Conservation (phyloP, 331 rosid species). For the Saraca asoca region DNA sequence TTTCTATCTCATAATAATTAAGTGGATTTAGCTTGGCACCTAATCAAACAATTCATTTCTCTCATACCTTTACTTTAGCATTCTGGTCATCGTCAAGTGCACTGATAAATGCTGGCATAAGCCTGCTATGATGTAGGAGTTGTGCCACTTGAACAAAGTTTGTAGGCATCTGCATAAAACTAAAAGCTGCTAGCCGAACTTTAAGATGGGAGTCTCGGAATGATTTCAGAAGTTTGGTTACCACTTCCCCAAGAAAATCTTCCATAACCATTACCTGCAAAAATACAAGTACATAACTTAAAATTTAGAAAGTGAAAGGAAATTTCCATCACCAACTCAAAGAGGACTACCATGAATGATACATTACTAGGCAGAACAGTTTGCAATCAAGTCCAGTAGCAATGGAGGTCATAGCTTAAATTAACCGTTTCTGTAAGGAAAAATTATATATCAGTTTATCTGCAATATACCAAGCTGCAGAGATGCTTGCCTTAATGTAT, state of each 20-base stretch:
- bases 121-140: constrained; percentile 39
- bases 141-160: constrained; percentile 39
- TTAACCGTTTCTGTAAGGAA: not conserved
- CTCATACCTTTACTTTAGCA: constrained; percentile 42
- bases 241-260: constrained; percentile 35
- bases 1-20: not conserved
- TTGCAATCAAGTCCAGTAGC: not conserved
- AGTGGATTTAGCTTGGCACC: not conserved
- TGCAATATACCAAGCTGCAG: not conserved
- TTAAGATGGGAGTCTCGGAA: constrained; percentile 43
- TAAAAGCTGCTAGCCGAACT: constrained; percentile 50
- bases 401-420: not conserved
- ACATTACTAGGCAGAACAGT: not conserved
- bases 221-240: constrained; percentile 38
- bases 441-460: not conserved
- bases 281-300: not conserved
- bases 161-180: constrained; percentile 42
- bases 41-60: not conserved
- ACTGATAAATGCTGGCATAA: constrained; percentile 40
- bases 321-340: constrained; percentile 7
- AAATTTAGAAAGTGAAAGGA: not conserved
- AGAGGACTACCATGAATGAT: not conserved
- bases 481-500: not conserved
- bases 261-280: constrained; percentile 42
- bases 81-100: constrained; percentile 43